Evolutionary conservation across 768 basidiomycete genomes (phyloP), one percentile per base, ranked within the genome.

Genomic region (Macrolepiota fuliginosa): DNA sequence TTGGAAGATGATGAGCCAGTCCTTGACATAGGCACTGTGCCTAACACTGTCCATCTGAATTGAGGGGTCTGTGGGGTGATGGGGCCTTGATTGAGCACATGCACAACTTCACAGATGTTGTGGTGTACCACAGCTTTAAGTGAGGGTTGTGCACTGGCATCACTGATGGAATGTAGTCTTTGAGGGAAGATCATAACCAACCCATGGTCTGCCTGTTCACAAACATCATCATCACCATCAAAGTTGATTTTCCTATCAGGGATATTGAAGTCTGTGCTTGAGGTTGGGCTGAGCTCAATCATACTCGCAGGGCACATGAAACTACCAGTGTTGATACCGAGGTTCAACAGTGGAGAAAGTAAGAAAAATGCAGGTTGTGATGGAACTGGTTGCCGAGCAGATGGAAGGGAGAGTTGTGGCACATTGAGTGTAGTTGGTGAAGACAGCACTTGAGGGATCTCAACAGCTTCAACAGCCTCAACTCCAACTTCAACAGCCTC

Each of bases 81-180:
- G 29, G 55, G 42, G 24, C 32, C 51, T 25, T 53, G 45, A 29
- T 46, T 55, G 35, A 17, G 1, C 15, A 45, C 7, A 19, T 40
- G 39, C 13, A 46, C 24, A 25, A 67, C 62, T 56, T 85, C 83
- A 3, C 77, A 74, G 27, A 83, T 77, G 66, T 82, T 86, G 62
- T 77, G 72, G 64, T 87, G 86, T 42, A 88, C 86, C 13, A 86
- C 81, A 27, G 86, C 83, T 53, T 73, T 78, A 71, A 87, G 87
- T 3, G 76, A 73, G 61, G 73, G 57, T 65, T 66, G 56, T 45
- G 57, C 35, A 55, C 53, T 62, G 46, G 54, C 25, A 11, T 67
- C 64, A 15, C 49, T n/a, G 45, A 42, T 13, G 15, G 63, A 39
- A 27, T 55, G 68, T n/a, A 64, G 19, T 32, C 70, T 67, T 49